phyloP scores from a whole-genome alignment of 331 rosid species.

The Acacia pycnantha region DNA sequence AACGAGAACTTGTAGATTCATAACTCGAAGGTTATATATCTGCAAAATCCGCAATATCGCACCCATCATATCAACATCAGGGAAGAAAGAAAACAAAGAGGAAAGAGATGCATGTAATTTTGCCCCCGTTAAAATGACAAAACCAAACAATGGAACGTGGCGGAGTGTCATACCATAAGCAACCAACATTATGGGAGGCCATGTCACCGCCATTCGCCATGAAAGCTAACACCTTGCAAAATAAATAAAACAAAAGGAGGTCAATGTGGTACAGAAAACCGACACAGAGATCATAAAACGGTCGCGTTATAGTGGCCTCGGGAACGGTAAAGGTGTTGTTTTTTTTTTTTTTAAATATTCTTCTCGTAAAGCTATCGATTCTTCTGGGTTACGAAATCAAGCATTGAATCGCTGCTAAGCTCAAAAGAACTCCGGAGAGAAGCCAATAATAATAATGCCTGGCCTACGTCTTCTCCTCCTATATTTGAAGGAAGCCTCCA shows the following conservation, averaged over 20 bases:
- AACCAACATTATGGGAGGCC: constrained; percentile 24
- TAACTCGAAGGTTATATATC: not conserved
- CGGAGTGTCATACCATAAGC: constrained; percentile 47
- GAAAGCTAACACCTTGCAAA: not conserved
- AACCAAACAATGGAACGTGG: constrained; percentile 21
- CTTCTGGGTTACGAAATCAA: not conserved
- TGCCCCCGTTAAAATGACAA: not conserved
- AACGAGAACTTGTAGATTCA: not conserved
- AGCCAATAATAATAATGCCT: constrained; percentile 34
- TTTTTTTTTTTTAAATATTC: not conserved
- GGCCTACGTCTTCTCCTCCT: constrained; percentile 39
- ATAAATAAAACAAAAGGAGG: not conserved
- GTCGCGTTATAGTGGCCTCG: not conserved
- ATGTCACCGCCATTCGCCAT: constrained; percentile 37
- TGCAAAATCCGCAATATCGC: not conserved
- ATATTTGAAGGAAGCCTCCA: constrained; percentile 29
- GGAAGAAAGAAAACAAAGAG: not conserved
- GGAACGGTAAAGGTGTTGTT: not conserved
- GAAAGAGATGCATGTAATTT: not conserved
- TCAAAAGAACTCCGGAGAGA: constrained; percentile 28
- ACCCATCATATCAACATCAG: not conserved
- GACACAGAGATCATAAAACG: not conserved
- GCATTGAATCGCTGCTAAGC: constrained; percentile 24
- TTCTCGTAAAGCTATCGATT: not conserved
- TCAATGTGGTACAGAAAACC: not conserved